Base-by-base conservation (phyloP, 148 eudicot genomes). In the Rhododendron simsii region DNA sequence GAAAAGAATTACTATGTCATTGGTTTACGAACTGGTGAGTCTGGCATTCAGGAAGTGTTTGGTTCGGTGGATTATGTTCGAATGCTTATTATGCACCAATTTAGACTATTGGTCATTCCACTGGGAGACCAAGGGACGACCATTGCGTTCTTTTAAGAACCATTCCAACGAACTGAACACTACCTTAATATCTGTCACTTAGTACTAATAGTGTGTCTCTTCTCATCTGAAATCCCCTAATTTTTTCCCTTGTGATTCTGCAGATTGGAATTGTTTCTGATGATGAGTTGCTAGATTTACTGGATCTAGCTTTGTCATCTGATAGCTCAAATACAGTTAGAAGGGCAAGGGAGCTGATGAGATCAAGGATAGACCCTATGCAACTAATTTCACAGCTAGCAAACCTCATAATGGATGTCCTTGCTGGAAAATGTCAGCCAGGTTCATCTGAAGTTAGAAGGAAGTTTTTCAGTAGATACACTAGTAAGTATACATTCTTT, bases 191-290 rank as follows among this genome's bases (percentile, higher is more conserved):
- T 77, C 81, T 73, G 20, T 65, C 45, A 28, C 23, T 84, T 65
- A 30, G 3, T 30, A 33, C 44, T 51, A 10, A 37, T 21, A 20
- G 10, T 33, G 48, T 12, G 37, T 65, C 15, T 18, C 76, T 81
- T 35, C 2, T 81, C 11, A 79, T 73, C 39, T 21, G 35, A 55
- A 48, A 41, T 48, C 15, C 13, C 63, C 16, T 86, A 81, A 76
- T 83, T 69, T 83, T 7, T 65, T 81, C 39, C 16, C 59, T 85
- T 37, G 3, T n/a, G 48, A 63, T 85, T 81, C 20, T 91, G 89
- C 92, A 97, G 99, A 89, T 93, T 85, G 99, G 99, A 86, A 91
- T 91, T 61, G 96, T 97, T 87, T 95, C 96, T 82, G 98, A 97
- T 88, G 99, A 95, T 44, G 98, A 97, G 88, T 87, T 97, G 86